A percentile compares a stretch with the other conserved stretches of the same genome.
Conservation (phyloP, 257 asterid genomes). For the Ilex asprella region DNA sequence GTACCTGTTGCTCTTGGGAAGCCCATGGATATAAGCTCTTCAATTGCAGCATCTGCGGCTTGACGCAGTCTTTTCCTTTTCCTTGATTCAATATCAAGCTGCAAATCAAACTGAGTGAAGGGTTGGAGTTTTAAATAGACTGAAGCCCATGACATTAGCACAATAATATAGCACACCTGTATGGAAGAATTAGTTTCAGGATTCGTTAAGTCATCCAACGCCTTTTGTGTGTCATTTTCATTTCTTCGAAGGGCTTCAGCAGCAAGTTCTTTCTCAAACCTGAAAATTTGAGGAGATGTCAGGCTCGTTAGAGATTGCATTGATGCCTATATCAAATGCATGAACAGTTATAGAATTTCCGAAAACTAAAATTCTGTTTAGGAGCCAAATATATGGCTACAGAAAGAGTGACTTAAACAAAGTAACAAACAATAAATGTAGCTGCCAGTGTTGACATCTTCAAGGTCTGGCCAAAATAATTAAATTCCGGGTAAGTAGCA, state of each 20-base stretch:
- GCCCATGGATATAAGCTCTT: conserved; percentile 59
- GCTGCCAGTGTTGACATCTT: too few species aligned
- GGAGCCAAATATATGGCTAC: too few species aligned
- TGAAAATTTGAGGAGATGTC: conserved; percentile 20
- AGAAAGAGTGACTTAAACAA: too few species aligned
- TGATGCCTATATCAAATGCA: too few species aligned
- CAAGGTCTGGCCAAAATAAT: too few species aligned
- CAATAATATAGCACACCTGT: conserved; percentile 45
- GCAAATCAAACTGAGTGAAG: conserved; percentile 20
- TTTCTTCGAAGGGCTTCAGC: conserved; percentile 95
- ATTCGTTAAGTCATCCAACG: conserved; percentile 85
- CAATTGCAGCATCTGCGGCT: conserved; percentile 36
- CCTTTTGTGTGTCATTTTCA: conserved; percentile 75
- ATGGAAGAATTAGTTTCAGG: conserved; percentile 57
- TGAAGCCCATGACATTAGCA: conserved; percentile 1
- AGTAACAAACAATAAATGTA: too few species aligned
- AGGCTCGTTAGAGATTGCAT: background rate
- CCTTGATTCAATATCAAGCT: conserved; percentile 59
- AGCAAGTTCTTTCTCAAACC: conserved; percentile 71
- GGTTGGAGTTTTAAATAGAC: conserved; percentile 3
- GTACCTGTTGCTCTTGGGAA: conserved; percentile 64
- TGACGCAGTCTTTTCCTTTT: conserved; percentile 50
- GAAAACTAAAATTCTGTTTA: too few species aligned
- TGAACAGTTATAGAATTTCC: too few species aligned
- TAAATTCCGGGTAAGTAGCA: too few species aligned